phyloP scores from a whole-genome alignment of 2,329 filamentous ascomycete species.

The Cercospora sp. region DNA sequence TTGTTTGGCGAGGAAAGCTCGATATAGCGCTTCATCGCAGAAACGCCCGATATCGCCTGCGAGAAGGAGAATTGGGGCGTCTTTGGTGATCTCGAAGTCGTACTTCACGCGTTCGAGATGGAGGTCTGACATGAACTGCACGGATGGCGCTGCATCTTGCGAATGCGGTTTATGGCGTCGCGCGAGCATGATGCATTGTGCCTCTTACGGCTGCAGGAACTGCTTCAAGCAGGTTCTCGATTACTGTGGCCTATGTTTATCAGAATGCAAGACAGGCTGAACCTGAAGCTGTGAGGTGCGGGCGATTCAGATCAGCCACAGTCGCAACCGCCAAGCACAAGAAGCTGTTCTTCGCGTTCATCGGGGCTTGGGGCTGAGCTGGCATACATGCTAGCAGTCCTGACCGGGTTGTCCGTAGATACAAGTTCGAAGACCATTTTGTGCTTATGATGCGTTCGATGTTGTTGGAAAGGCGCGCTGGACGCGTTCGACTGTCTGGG shows the following conservation, averaged over 20 bases:
- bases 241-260: background rate
- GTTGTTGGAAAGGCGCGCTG: background rate
- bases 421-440: background rate
- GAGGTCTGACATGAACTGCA: conserved; percentile 53
- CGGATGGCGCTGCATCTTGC: background rate
- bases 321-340: background rate
- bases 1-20: conserved; percentile 48
- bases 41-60: conserved; percentile 56
- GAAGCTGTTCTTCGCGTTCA: background rate
- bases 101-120: conserved; percentile 49
- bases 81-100: conserved; percentile 44
- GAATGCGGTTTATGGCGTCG: background rate
- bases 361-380: background rate
- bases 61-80: conserved; percentile 48
- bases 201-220: background rate
- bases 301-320: background rate
- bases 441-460: background rate
- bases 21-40: conserved; percentile 50
- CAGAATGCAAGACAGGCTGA: background rate
- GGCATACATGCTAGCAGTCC: background rate
- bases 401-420: background rate
- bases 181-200: background rate
- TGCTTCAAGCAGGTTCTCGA: background rate
- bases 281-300: background rate
- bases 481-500: background rate